phyloP scores from a whole-genome alignment of 306 rosid genomes.

The Quercus rubra region DNA sequence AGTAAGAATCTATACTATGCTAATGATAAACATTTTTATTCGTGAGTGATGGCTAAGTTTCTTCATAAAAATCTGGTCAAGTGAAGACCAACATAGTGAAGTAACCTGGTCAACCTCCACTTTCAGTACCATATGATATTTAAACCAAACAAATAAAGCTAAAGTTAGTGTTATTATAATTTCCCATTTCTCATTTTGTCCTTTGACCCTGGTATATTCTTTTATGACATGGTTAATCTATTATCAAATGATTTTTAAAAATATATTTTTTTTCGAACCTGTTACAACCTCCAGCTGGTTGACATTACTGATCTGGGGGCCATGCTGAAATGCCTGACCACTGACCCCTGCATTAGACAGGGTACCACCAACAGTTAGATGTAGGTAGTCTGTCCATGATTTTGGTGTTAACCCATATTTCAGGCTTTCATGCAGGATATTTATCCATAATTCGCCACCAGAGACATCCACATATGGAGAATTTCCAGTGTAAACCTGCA shows the following conservation, averaged over 20 bases:
- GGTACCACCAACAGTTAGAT: conserved; percentile 94
- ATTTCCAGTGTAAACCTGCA: conserved; percentile 49
- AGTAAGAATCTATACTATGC: conserved; percentile 12
- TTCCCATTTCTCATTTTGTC: not conserved
- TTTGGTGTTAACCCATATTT: conserved; percentile 81
- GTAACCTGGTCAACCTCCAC: not conserved
- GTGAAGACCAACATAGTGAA: not conserved
- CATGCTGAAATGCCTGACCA: conserved; percentile 92
- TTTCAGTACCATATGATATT: not conserved
- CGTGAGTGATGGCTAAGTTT: not conserved
- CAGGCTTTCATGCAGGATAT: conserved; percentile 78
- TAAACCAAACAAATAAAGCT: not conserved
- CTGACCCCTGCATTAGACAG: conserved; percentile 95
- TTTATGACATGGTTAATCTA: not conserved
- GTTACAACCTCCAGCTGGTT: conserved; percentile 89
- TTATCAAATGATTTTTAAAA: not conserved
- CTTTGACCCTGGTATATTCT: conserved; percentile 12
- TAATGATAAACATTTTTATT: not conserved
- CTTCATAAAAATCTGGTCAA: conserved; percentile 18
- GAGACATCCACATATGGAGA: conserved; percentile 68
- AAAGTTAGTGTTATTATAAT: not conserved
- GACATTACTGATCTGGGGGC: conserved; percentile 98
- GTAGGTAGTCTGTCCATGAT: conserved; percentile 95
- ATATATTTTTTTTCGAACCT: conserved; percentile 47
- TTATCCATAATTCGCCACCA: conserved; percentile 93